These are phyloP conservation scores for Arthroderma sp. DNA, from an alignment of 2,329 filamentous ascomycete genomes.

Conservation along the genomic window DNA sequence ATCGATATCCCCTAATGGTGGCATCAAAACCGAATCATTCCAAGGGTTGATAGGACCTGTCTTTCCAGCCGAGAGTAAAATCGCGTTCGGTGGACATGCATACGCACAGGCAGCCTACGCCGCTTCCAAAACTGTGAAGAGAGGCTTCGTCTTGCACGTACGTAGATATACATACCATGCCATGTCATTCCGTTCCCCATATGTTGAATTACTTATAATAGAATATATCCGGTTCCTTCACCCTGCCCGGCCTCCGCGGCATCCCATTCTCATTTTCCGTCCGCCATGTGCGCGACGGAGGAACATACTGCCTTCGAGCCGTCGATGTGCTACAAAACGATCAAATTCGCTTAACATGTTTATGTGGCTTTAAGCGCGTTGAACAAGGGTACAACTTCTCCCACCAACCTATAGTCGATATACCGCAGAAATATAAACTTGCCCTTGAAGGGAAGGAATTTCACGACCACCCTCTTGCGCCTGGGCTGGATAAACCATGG, in stretches of 20 bases:
- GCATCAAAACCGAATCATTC: conserved; percentile 20
- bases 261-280: conserved; percentile 40
- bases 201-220: conserved; percentile 12
- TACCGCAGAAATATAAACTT: conserved; percentile 18
- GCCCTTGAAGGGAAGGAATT: conserved; percentile 17
- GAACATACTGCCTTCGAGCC: conserved; percentile 38
- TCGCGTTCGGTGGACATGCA: conserved; percentile 44
- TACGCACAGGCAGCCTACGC: conserved; percentile 46
- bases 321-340: conserved; percentile 39
- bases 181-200: conserved; percentile 1
- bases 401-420: conserved; percentile 19
- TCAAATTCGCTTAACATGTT: conserved; percentile 39
- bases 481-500: conserved; percentile 25
- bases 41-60: conserved; percentile 22
- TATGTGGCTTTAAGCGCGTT: conserved; percentile 39
- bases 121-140: conserved; percentile 39
- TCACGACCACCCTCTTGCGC: conserved; percentile 22
- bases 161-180: conserved; percentile 8
- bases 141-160: conserved; percentile 41
- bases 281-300: conserved; percentile 37
- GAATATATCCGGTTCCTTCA: conserved; percentile 42
- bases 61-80: conserved; percentile 28
- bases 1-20: conserved; percentile 6
- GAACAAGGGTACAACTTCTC: conserved; percentile 20
- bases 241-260: conserved; percentile 33